Percentiles rank a stretch among this genome's conserved stretches.
phyloP scores from a whole-genome alignment of 176 grass and related monocot genomes.

The Cenchrus americanus region DNA sequence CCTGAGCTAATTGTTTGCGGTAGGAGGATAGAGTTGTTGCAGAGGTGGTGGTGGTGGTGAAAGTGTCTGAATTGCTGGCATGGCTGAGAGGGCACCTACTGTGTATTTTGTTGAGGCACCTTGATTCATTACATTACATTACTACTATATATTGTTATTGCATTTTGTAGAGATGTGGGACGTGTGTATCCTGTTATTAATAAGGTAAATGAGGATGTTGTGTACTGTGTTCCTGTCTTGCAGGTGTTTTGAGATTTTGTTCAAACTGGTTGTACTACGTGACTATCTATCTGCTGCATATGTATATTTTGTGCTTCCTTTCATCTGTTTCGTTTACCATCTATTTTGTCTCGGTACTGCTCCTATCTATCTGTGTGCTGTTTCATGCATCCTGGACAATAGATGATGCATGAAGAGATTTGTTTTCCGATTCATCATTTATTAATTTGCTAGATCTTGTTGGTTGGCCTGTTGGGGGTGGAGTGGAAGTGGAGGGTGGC shows the following conservation, averaged over 20 bases:
- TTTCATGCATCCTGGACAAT: not conserved
- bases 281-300: constrained; percentile 18
- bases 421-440: too few relatives aligned
- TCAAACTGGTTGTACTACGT: constrained; percentile 10
- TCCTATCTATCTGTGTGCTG: not conserved
- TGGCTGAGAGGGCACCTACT: not conserved
- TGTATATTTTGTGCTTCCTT: constrained; percentile 1
- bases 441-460: too few relatives aligned
- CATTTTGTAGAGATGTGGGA: constrained; percentile 55
- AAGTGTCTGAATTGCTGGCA: not conserved
- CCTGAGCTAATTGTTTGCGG: constrained; percentile 39
- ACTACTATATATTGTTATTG: constrained; percentile 42
- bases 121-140: constrained; percentile 45
- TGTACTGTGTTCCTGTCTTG: not conserved
- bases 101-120: constrained; percentile 37
- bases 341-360: not conserved
- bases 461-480: too few relatives aligned
- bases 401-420: too few relatives aligned
- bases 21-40: constrained; percentile 29
- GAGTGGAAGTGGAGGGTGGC: too few relatives aligned
- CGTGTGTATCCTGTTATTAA: constrained; percentile 32
- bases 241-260: constrained; percentile 18
- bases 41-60: not conserved
- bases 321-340: not conserved
- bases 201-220: constrained; percentile 25